Conservation (phyloP, 2,329 filamentous ascomycete genomes). For the Pseudocercospora crystallina region DNA sequence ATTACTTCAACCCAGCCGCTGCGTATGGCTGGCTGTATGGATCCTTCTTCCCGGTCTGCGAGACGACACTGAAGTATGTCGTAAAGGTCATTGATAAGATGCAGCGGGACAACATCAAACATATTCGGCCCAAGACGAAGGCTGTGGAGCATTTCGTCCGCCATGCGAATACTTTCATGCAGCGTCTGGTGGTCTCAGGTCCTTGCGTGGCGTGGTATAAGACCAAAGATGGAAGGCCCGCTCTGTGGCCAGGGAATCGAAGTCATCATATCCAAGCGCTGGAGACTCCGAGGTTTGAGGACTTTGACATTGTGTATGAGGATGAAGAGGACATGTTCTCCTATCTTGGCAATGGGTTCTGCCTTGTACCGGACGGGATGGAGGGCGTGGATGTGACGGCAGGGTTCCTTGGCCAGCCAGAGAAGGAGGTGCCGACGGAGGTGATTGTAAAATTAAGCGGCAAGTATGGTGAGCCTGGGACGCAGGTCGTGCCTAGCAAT, state of each 20-base stretch:
- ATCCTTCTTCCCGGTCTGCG: slow-evolving; percentile 18
- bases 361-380: too few relatives aligned
- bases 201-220: slow-evolving; percentile 24
- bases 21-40: slow-evolving; percentile 18
- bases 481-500: too few relatives aligned
- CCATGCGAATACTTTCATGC: slow-evolving; percentile 16
- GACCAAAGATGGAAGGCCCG: slow-evolving; percentile 11
- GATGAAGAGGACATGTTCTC: slow-evolving; percentile 17
- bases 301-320: slow-evolving; percentile 20
- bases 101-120: slow-evolving; percentile 20
- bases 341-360: slow-evolving; percentile 17
- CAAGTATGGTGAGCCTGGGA: too few relatives aligned
- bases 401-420: too few relatives aligned
- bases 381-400: too few relatives aligned
- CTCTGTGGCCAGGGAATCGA: slow-evolving; percentile 19
- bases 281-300: slow-evolving; percentile 19
- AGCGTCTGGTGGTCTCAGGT: slow-evolving; percentile 11
- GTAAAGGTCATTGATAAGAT: slow-evolving; percentile 22
- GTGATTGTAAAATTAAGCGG: too few relatives aligned
- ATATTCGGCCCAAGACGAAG: slow-evolving; percentile 11
- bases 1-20: slow-evolving; percentile 21
- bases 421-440: too few relatives aligned
- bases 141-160: slow-evolving; percentile 22
- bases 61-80: slow-evolving; percentile 19
- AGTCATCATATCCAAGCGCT: slow-evolving; percentile 15